A percentile compares a stretch with the other conserved stretches of the same genome.
Conservation (phyloP, 768 basidiomycete species). For the Pleurotus salmoneostramineus region DNA sequence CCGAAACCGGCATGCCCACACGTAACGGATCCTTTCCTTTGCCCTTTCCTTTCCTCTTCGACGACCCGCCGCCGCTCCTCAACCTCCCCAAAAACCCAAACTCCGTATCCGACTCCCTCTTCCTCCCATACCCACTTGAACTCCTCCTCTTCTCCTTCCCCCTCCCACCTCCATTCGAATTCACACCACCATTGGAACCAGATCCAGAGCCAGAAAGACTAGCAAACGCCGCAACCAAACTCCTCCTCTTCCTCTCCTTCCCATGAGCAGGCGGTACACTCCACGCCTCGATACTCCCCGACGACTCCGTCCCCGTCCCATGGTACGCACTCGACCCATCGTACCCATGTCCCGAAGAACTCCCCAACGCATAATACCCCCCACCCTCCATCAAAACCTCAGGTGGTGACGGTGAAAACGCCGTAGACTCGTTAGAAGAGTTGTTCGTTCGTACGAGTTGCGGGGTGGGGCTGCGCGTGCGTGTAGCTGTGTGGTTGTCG, state of each 20-base stretch:
- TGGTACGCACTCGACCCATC: too few relatives aligned
- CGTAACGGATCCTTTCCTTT: background rate
- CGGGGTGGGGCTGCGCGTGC: background rate
- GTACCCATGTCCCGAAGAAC: background rate
- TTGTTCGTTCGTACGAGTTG: too few relatives aligned
- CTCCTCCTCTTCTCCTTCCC: background rate
- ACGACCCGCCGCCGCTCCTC: background rate
- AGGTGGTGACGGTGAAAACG: background rate
- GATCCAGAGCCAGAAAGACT: too few relatives aligned
- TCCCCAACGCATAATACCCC: background rate
- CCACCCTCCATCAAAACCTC: background rate
- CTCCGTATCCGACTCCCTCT: background rate
- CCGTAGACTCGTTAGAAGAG: background rate
- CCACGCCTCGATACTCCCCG: too few relatives aligned
- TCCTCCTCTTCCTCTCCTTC: background rate
- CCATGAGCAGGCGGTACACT: too few relatives aligned
- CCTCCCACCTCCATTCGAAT: too few relatives aligned
- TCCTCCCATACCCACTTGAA: background rate
- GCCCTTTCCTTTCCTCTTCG: background rate
- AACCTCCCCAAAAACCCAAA: slow-evolving; percentile 3
- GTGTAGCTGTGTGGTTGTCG: background rate
- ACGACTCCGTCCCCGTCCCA: too few relatives aligned
- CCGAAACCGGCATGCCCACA: slow-evolving; percentile 1
- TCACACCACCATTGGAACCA: background rate
- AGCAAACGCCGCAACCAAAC: background rate